Conservation (phyloP, 2,329 filamentous ascomycete genomes). For the Phyllosticta capitalensis region DNA sequence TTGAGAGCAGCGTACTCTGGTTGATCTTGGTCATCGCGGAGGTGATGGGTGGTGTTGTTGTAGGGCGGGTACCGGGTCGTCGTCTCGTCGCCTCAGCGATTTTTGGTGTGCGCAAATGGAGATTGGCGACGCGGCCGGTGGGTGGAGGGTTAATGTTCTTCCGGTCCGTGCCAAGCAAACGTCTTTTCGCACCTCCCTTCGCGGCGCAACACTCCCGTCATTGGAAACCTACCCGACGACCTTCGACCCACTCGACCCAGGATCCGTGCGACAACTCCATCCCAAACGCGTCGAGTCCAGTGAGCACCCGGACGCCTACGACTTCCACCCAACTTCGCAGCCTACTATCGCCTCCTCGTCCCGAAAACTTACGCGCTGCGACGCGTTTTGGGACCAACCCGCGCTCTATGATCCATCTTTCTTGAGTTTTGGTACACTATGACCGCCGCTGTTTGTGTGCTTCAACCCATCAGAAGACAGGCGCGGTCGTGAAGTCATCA, state of each 20-base stretch:
- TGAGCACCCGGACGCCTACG: too few relatives aligned
- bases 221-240: neutral
- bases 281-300: too few relatives aligned
- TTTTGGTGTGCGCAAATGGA: neutral
- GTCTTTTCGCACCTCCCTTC: too few relatives aligned
- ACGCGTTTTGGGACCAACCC: neutral
- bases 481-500: neutral
- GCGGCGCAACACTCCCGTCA: too few relatives aligned
- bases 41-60: conserved; percentile 9
- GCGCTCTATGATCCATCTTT: neutral
- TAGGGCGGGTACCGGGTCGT: conserved; percentile 8
- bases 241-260: neutral
- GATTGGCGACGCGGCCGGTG: conserved; percentile 5
- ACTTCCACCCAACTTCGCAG: neutral
- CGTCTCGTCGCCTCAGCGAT: conserved; percentile 8
- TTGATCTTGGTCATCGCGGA: conserved; percentile 64
- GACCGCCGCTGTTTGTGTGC: neutral
- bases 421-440: neutral
- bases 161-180: too few relatives aligned
- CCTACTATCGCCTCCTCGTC: neutral
- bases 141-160: too few relatives aligned
- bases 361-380: neutral
- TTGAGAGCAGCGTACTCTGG: conserved; percentile 38
- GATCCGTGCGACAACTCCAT: neutral
- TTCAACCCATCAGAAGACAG: neutral